Evolutionary conservation across 164 flowering plant genomes (phyloP), one percentile per base, ranked within the genome.

Genomic region (Stephania cephalantha): DNA sequence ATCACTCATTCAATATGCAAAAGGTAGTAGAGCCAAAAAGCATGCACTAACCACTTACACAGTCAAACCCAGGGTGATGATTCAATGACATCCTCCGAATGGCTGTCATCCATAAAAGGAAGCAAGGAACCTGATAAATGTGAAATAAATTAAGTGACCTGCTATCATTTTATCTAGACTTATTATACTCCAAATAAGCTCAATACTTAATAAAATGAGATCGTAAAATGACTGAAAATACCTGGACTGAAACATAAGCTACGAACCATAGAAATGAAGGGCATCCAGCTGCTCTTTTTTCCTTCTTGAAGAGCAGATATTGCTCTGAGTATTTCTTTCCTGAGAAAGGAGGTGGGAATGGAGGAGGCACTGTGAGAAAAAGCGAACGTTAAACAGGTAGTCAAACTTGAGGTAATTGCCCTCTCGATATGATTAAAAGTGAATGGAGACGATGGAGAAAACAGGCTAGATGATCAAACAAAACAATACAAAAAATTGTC

Each of bases 21-120:
- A 11, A 55, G 63, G 13, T 55, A 55, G 63, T 15, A 15, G 17
- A 55, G 13, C 17, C n/a, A 15, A 58, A 58, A 5, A 58, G 20
- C 64, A 66, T 50, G 35, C 31, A 18, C 30, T 25, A 71, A 11
- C 71, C 42, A 10, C 91, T 90, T 90, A 95, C 98, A 81, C 78
- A 81, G 80, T 95, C 98, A 90, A 95, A 95, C 65, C 97, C 98
- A 64, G 88, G 87, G 81, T 95, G 90, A 75, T 87, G 85, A 82
- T 86, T 85, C 78, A 92, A 72, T 63, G 94, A 89, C 98, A 95
- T 95, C 75, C 84, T 87, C n/a, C 97, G 88, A 70, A 90, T 78
- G 75, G 83, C 88, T 64, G 81, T 75, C 88, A 93, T 81, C 90
- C 90, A 86, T 83, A 91, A 79, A 67, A 92, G 52, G 82, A 92